phyloP scores from a whole-genome alignment of 768 basidiomycete species.

The Cystobasidium onofrii region DNA sequence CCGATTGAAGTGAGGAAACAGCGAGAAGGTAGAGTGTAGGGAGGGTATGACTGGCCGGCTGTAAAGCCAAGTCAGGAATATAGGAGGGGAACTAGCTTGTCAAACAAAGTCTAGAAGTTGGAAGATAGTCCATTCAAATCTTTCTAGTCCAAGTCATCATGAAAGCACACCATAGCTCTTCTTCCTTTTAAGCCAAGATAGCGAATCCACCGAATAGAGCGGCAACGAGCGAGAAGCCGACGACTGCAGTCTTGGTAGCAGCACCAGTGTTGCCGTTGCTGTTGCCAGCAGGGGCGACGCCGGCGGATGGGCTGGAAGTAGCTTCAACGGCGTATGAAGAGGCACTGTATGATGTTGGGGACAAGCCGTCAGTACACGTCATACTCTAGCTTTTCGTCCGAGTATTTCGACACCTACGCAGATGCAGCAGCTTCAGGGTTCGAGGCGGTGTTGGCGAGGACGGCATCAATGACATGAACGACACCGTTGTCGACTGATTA shows the following conservation, averaged over 20 bases:
- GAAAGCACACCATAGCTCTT: too few species aligned
- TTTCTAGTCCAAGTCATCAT: too few species aligned
- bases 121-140: too few species aligned
- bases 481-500: slow-evolving; percentile 3
- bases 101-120: too few species aligned
- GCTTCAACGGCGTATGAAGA: slow-evolving; percentile 6
- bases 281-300: slow-evolving; percentile 9
- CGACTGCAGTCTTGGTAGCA: slow-evolving; percentile 6
- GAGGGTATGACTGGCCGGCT: too few species aligned
- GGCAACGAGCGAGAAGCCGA: neutral
- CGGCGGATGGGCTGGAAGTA: slow-evolving; percentile 11
- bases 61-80: too few species aligned
- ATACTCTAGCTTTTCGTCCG: too few species aligned
- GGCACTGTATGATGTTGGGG: neutral
- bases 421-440: slow-evolving; percentile 45
- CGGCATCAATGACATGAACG: slow-evolving; percentile 43
- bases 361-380: neutral
- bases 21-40: too few species aligned
- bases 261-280: neutral
- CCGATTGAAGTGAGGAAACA: too few species aligned
- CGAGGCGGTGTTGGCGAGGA: slow-evolving; percentile 45
- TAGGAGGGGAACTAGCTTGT: too few species aligned
- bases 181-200: slow-evolving; percentile 12
- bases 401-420: slow-evolving; percentile 39
- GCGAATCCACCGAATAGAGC: slow-evolving; percentile 17